Conservation (phyloP, 1,284 basidiomycete genomes). For the Rhodofomes roseus region DNA sequence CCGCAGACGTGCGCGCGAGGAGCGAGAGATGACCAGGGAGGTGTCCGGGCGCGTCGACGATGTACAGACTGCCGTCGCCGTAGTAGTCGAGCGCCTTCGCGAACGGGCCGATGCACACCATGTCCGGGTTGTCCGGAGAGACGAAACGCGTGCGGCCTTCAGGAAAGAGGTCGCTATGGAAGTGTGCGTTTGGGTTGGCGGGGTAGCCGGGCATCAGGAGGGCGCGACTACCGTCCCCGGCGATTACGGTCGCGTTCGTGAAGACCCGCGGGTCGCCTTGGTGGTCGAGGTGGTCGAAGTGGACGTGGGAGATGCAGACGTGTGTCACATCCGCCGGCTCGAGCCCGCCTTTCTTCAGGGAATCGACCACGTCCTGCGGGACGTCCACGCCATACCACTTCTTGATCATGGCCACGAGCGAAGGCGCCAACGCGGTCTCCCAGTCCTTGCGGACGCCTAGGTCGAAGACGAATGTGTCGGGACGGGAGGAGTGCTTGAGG, state of each 20-base stretch:
- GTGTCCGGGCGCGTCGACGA: constrained; percentile 56
- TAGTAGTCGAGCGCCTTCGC: constrained; percentile 49
- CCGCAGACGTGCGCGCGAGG: constrained; percentile 49
- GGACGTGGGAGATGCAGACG: constrained; percentile 50
- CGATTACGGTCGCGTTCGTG: constrained; percentile 42
- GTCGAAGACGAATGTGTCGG: constrained; percentile 43
- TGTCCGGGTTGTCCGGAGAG: constrained; percentile 2
- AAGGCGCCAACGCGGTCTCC: constrained; percentile 37
- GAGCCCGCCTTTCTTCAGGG: constrained; percentile 45
- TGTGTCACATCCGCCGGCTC: constrained; percentile 37
- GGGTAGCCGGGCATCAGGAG: constrained; percentile 40
- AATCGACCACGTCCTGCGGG: constrained; percentile 42
- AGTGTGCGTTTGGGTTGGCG: constrained; percentile 31
- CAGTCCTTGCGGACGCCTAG: constrained; percentile 48
- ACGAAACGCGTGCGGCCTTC: constrained; percentile 35
- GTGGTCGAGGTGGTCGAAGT: constrained; percentile 44
- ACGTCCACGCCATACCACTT: constrained; percentile 23
- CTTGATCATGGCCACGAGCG: constrained; percentile 6
- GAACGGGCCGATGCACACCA: constrained; percentile 43
- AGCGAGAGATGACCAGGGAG: constrained; percentile 49
- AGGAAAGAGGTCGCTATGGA: constrained; percentile 38
- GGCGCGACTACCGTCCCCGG: constrained; percentile 34
- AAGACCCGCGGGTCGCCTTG: constrained; percentile 44
- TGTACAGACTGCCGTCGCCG: constrained; percentile 53
- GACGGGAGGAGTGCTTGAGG: constrained; percentile 40